These are phyloP conservation scores for Leishmania major DNA, from an alignment of 208 protist genomes.

Conservation along the genomic window DNA sequence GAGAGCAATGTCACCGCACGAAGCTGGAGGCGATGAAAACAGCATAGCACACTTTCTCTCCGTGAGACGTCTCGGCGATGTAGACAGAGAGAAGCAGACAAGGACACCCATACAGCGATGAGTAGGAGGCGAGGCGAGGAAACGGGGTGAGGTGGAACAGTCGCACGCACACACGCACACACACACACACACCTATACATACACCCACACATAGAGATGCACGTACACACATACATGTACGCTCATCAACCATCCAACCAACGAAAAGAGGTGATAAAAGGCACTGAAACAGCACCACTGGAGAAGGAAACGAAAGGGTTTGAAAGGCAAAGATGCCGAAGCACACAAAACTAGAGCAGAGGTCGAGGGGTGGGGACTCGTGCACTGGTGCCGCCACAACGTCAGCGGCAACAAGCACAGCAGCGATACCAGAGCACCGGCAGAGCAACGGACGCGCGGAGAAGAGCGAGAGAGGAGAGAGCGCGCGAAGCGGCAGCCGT, in stretches of 20 bases:
- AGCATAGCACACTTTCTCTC: neutral
- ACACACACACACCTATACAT: neutral
- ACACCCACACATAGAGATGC: neutral
- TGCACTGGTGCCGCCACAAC: neutral
- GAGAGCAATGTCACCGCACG: neutral
- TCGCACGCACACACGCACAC: neutral
- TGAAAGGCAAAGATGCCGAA: neutral
- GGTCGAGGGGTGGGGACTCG: neutral
- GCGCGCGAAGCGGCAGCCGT: neutral
- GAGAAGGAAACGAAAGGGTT: neutral
- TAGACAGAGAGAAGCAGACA: neutral
- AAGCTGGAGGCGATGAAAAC: neutral
- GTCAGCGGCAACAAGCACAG: neutral
- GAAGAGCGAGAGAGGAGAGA: neutral
- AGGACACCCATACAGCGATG: neutral
- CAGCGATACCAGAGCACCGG: neutral
- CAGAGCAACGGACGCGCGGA: neutral
- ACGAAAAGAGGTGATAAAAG: neutral
- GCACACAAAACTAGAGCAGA: neutral
- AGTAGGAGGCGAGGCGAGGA: neutral
- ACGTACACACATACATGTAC: neutral
- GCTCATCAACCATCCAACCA: neutral
- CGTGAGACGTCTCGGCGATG: neutral
- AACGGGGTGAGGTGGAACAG: neutral
- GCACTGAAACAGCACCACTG: no score